Conservation (phyloP, 768 basidiomycete species). For the Panaeolus cyanescens region DNA sequence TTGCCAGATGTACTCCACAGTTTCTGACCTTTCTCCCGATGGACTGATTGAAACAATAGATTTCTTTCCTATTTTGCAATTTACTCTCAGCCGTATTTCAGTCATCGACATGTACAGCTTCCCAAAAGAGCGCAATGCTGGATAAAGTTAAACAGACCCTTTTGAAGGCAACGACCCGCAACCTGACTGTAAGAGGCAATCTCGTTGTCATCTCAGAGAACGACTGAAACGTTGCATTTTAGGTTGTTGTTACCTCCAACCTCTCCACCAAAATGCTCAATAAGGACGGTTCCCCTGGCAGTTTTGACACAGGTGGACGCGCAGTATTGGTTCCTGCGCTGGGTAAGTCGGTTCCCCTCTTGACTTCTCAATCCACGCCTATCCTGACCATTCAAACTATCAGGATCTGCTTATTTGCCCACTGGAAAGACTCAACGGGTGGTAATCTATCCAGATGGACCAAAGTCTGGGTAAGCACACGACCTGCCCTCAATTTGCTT, state of each 20-base stretch:
- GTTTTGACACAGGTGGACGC: constrained; percentile 61
- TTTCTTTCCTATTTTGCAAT: constrained; percentile 62
- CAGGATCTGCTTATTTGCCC: constrained; percentile 42
- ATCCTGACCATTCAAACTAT: background rate
- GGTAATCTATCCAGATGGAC: constrained; percentile 34
- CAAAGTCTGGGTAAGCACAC: constrained; percentile 33
- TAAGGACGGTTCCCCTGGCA: constrained; percentile 64
- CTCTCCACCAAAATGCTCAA: constrained; percentile 69
- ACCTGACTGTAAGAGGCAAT: constrained; percentile 46
- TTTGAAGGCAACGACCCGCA: constrained; percentile 43
- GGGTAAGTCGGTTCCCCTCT: constrained; percentile 36
- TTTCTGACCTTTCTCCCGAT: background rate
- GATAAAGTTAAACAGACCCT: constrained; percentile 56
- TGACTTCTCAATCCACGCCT: background rate
- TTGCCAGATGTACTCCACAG: constrained; percentile 12
- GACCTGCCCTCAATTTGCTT: background rate
- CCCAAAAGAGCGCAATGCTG: constrained; percentile 44
- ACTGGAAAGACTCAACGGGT: constrained; percentile 36
- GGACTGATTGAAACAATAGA: constrained; percentile 36
- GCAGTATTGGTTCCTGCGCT: constrained; percentile 70
- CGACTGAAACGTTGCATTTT: constrained; percentile 4
- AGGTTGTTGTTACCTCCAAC: constrained; percentile 63
- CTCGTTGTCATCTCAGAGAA: background rate
- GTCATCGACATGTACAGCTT: constrained; percentile 36
- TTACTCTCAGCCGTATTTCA: constrained; percentile 74